These are phyloP conservation scores for Lactarius akahatsu DNA, from an alignment of 768 basidiomycete species.

Conservation along the genomic window DNA sequence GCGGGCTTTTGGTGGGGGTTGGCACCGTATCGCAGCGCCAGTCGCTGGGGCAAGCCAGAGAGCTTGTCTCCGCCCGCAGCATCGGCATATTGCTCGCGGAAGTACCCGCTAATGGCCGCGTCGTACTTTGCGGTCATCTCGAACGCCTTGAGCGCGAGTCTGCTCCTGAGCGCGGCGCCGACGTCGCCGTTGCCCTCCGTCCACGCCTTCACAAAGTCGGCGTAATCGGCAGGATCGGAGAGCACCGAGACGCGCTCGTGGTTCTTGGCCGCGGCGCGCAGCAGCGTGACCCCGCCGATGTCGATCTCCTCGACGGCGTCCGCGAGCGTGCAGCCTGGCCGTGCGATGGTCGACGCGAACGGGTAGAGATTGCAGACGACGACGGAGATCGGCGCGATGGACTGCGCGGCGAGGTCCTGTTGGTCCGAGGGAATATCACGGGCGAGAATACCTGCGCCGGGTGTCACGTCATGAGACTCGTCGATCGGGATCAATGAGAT, in stretches of 20 bases:
- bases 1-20: slow-evolving; percentile 99
- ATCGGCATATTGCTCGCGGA: slow-evolving; percentile 92
- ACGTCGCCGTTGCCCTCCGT: slow-evolving; percentile 73
- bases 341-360: slow-evolving; percentile 87
- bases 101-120: slow-evolving; percentile 93
- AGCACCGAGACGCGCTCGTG: slow-evolving; percentile 89
- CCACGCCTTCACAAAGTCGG: slow-evolving; percentile 76
- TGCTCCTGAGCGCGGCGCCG: slow-evolving; percentile 65
- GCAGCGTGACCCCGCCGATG: slow-evolving; percentile 96
- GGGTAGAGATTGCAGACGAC: slow-evolving; percentile 99
- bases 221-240: slow-evolving; percentile 87
- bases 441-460: slow-evolving; percentile 79
- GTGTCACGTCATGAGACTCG: background rate
- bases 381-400: slow-evolving; percentile 90
- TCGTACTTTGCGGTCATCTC: slow-evolving; percentile 96
- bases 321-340: slow-evolving; percentile 84
- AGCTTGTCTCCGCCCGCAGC: slow-evolving; percentile 66
- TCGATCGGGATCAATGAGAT: background rate
- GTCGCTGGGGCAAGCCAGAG: slow-evolving; percentile 73
- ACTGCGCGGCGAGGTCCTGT: slow-evolving; percentile 76
- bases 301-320: slow-evolving; percentile 98
- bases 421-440: slow-evolving; percentile 89
- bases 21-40: slow-evolving; percentile 89
- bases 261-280: slow-evolving; percentile 98
- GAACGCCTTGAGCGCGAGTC: slow-evolving; percentile 93